phyloP scores from a whole-genome alignment of 345 rosid genomes.

The Arabis alpina region DNA sequence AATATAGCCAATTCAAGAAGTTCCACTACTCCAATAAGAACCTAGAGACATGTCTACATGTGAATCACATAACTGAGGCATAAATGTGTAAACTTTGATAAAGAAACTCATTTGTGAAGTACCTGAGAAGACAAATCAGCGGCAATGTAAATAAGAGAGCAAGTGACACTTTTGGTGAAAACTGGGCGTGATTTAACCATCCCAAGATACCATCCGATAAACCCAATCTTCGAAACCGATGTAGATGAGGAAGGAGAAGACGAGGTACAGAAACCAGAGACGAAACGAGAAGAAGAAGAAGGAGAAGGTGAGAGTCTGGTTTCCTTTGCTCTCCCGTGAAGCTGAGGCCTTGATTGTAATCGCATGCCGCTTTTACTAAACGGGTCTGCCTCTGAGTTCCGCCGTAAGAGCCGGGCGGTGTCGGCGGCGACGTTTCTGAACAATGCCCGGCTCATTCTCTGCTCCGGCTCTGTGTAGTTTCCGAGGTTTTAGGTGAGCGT shows the following conservation, averaged over 20 bases:
- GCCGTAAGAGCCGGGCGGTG: slow-evolving; percentile 22
- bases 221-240: slow-evolving; percentile 37
- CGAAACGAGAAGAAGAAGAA: not conserved
- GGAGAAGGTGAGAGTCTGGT: slow-evolving; percentile 36
- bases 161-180: slow-evolving; percentile 72
- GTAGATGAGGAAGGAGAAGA: slow-evolving; percentile 44
- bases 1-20: not conserved
- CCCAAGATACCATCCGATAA: slow-evolving; percentile 81
- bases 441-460: slow-evolving; percentile 24
- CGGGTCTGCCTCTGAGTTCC: not conserved
- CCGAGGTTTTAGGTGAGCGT: slow-evolving; percentile 13
- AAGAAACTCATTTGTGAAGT: not conserved
- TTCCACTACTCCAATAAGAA: not conserved
- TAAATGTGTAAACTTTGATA: not conserved
- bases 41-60: not conserved
- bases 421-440: slow-evolving; percentile 14
- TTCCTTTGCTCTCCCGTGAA: slow-evolving; percentile 45
- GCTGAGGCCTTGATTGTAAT: slow-evolving; percentile 44
- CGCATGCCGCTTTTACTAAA: not conserved
- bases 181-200: slow-evolving; percentile 84
- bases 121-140: slow-evolving; percentile 97
- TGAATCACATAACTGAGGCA: not conserved
- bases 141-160: slow-evolving; percentile 67
- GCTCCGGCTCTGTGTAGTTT: not conserved
- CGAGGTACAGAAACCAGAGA: slow-evolving; percentile 11